phyloP scores from a whole-genome alignment of 208 protist genomes.

The Wallacemonas sp. region DNA sequence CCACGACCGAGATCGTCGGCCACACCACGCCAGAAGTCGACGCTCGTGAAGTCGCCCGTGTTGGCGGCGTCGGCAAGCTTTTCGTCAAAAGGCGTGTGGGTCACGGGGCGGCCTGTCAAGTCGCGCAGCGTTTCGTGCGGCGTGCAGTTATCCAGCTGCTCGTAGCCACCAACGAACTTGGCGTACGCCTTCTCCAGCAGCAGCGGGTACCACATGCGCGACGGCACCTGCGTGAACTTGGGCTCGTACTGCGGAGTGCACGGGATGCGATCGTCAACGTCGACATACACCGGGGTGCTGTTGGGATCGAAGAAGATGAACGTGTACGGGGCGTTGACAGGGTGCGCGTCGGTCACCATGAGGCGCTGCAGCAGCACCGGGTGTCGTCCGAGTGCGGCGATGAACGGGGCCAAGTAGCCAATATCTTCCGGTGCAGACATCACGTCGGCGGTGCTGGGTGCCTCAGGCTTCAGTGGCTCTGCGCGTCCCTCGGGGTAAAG shows the following conservation, averaged over 20 bases:
- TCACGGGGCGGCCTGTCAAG: constrained; percentile 82
- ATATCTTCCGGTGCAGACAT: constrained; percentile 39
- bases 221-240: constrained; percentile 59
- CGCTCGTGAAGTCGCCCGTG: constrained; percentile 52
- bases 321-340: constrained; percentile 68
- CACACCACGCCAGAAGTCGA: constrained; percentile 71
- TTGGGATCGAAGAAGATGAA: constrained; percentile 85
- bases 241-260: constrained; percentile 41
- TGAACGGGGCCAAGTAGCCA: constrained; percentile 77
- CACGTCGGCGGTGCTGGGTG: constrained; percentile 25
- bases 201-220: constrained; percentile 68
- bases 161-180: constrained; percentile 89
- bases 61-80: constrained; percentile 73
- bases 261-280: constrained; percentile 85
- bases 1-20: constrained; percentile 54
- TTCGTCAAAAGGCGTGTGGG: constrained; percentile 63
- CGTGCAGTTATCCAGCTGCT: constrained; percentile 77
- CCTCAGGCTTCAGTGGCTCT: constrained; percentile 32
- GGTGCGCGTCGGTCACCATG: constrained; percentile 51
- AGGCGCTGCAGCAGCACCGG: constrained; percentile 70
- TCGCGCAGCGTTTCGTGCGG: constrained; percentile 84
- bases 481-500: constrained; percentile 66
- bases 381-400: constrained; percentile 62
- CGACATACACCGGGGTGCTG: constrained; percentile 77
- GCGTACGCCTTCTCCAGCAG: constrained; percentile 92